phyloP scores from a whole-genome alignment of 108 stramenopile species.

The Skeletonema marinoi region DNA sequence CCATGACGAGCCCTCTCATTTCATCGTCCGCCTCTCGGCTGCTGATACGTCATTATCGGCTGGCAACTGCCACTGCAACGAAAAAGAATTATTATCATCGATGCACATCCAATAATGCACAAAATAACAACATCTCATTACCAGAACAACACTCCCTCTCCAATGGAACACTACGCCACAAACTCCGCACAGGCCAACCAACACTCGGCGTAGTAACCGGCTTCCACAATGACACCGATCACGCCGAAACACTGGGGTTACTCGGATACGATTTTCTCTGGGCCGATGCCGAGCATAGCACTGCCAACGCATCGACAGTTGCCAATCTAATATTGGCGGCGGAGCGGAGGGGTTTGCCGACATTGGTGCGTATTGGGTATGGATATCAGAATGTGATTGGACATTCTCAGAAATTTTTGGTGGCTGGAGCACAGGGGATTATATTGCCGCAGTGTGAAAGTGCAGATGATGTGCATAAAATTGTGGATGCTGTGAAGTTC shows the following conservation, averaged over 20 bases:
- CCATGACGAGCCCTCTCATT: too few species aligned
- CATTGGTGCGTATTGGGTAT: constrained; percentile 47
- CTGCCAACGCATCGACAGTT: constrained; percentile 26
- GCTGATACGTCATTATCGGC: neutral
- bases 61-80: neutral
- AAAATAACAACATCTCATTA: neutral
- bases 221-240: constrained; percentile 46
- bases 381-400: constrained; percentile 56
- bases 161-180: constrained; percentile 14
- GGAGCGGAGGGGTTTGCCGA: constrained; percentile 44
- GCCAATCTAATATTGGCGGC: constrained; percentile 43
- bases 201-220: constrained; percentile 40
- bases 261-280: constrained; percentile 48
- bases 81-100: neutral
- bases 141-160: constrained; percentile 26
- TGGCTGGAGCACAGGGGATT: constrained; percentile 49
- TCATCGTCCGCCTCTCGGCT: neutral
- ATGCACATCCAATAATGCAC: neutral
- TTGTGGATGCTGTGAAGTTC: constrained; percentile 51
- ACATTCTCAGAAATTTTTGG: constrained; percentile 43
- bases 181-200: constrained; percentile 21
- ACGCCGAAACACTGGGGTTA: constrained; percentile 41
- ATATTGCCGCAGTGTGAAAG: constrained; percentile 46
- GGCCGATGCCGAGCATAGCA: constrained; percentile 48
- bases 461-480: constrained; percentile 32